Base-by-base conservation (phyloP, 164 flowering plant genomes). In the Cinnamomum chago region DNA sequence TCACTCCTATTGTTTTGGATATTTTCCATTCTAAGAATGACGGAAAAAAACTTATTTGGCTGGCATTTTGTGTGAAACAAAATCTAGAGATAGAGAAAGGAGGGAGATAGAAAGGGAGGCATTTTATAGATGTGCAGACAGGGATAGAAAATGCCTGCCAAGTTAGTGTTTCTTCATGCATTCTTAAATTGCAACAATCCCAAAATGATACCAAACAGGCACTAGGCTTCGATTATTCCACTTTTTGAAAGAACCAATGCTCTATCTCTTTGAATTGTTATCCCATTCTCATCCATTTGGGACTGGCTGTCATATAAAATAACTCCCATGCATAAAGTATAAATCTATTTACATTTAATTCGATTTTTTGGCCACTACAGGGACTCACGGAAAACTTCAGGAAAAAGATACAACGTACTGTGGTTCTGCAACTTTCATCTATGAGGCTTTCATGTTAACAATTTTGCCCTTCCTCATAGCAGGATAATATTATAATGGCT, bases 311-410 rank as follows among this genome's bases (percentile, higher is more conserved):
- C 58, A 52, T 13, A 52, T 52, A 52, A 52, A 52, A 52, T 15
- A 13, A 52, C 3, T 52, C 15, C 14, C 58, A 3, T 13, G 35
- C 35, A 52, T 3, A 52, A 52, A 17, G 58, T 13, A 15, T 30
- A 30, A 30, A 30, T 52, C 13, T 15, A 17, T 52, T 52, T 52
- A 52, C 58, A 52, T 52, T 52, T 52, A 17, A 52, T 52, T 52
- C 1, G 18, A 30, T 30, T 30, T 52, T 52, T 52, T 30, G 58
- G 58, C 17, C 5, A 17, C 20, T 82, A 84, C 85, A 91, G 93
- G 96, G 96, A 17, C 82, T 91, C 28, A 86, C 89, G 0, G 96
- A 91, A 76, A 91, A 91, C 72, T 91, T 91, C 88, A 88, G 88
- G 96, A 87, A 73, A 87, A 81, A 80, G 93, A 91, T 72, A 79